Percentiles rank a stretch among this genome's conserved stretches.
phyloP scores from a whole-genome alignment of 306 rosid species.

The Trifolium fragiferum region DNA sequence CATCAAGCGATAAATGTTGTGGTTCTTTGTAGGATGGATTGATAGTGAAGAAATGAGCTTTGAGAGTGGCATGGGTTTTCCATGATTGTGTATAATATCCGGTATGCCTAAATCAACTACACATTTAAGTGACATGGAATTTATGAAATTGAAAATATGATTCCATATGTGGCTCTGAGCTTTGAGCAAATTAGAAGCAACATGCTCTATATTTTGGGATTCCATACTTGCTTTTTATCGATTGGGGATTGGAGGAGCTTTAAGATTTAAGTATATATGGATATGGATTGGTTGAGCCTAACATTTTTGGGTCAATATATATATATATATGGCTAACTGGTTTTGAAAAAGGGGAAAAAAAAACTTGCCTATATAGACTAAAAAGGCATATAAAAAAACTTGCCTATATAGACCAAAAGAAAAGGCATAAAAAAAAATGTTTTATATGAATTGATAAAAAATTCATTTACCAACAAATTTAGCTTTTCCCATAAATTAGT shows the following conservation, averaged over 20 bases:
- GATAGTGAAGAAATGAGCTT: conserved; percentile 12
- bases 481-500: too few species aligned
- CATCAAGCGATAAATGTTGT: neutral
- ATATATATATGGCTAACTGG: neutral
- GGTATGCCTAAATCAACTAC: neutral
- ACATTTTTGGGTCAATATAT: neutral
- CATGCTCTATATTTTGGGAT: neutral
- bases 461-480: too few species aligned
- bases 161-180: conserved; percentile 13
- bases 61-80: conserved; percentile 4
- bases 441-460: too few species aligned
- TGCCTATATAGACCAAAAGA: too few species aligned
- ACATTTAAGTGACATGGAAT: conserved; percentile 15
- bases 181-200: neutral
- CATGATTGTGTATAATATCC: neutral
- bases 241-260: neutral
- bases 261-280: neutral
- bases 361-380: too few species aligned
- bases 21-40: neutral
- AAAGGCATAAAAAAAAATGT: too few species aligned
- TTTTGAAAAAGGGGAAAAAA: conserved; percentile 27
- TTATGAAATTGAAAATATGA: conserved; percentile 1
- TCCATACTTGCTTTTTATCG: neutral
- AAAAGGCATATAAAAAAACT: too few species aligned
- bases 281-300: neutral